Evolutionary conservation across 139 green algal genomes (phyloP), one percentile per base, ranked within the genome.

Genomic region (Eudorina sp.): DNA sequence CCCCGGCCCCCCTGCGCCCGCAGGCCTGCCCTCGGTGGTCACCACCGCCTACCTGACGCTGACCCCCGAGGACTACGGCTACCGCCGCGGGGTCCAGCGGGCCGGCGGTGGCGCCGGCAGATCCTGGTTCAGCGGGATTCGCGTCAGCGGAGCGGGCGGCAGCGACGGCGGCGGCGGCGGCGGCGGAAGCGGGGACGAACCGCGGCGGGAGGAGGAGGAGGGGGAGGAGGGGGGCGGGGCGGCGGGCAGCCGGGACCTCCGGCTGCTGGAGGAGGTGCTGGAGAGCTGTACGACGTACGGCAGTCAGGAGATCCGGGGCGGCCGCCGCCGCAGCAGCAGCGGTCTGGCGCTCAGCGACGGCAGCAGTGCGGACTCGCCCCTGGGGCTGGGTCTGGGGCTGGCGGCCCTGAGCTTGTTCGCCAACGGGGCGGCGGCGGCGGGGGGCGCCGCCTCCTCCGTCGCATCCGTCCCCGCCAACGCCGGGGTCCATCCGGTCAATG

Each of bases 21-120:
- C 79, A 86, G 79, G 60, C 58, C 0, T 41, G 6, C 41, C 79
- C 2, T 29, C 27, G 4, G 14, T 51, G 25, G 27, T 45, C 43
- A 76, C 60, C 41, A 9, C n/a, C 14, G 46, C 64, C 21, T 40
- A 16, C 45, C 25, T 87, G 62, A 9, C 68, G 19, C 45, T 87
- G 46, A 78, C 62, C 0, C 81, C 81, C 2, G 62, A 87, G 2
- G 81, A 87, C 45, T 78, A 69, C 64, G 81, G 81, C 64, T 66
- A 68, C 60, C 27, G 43, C 18, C 4, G 40, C 58, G 43, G 27
- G 31, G 29, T 9, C 21, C 27, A 4, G 46, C 4, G 36, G 40
- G 72, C 14, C 40, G 25, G 43, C 72, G 23, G 27, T 41, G 38
- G 5, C 69, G 31, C 34, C 23, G n/a, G 38, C 5, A 66, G 74